These are phyloP conservation scores for Dichomitus squalens DNA, from an alignment of 1,284 basidiomycete species.

Conservation along the genomic window DNA sequence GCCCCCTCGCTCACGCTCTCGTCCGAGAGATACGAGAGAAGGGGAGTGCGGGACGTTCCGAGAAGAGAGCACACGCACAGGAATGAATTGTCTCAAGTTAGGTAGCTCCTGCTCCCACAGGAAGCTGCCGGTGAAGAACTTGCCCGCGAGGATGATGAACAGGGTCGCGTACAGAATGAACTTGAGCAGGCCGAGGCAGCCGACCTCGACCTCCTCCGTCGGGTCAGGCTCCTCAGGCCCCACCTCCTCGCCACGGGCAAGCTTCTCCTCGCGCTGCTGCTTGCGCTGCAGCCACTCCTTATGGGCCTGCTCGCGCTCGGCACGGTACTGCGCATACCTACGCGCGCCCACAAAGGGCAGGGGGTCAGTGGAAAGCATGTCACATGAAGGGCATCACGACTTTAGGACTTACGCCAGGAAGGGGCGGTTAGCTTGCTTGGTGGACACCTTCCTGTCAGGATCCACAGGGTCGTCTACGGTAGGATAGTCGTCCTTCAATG, in stretches of 20 bases:
- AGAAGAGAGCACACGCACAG: slow-evolving; percentile 23
- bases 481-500: slow-evolving; percentile 38
- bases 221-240: slow-evolving; percentile 74
- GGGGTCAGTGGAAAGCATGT: slow-evolving; percentile 4
- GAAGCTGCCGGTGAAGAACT: slow-evolving; percentile 81
- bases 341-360: slow-evolving; percentile 16
- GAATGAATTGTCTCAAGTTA: slow-evolving; percentile 27
- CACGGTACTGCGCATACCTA: slow-evolving; percentile 72
- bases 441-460: slow-evolving; percentile 67
- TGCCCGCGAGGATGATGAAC: slow-evolving; percentile 62
- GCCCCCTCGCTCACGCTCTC: slow-evolving; percentile 12
- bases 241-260: slow-evolving; percentile 72
- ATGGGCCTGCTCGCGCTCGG: slow-evolving; percentile 61
- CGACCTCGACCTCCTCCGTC: slow-evolving; percentile 66
- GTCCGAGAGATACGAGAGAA: neutral
- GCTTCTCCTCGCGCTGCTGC: slow-evolving; percentile 69
- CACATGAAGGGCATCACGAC: neutral
- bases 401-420: slow-evolving; percentile 69
- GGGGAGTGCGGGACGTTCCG: slow-evolving; percentile 1
- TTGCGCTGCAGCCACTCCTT: slow-evolving; percentile 70
- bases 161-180: slow-evolving; percentile 62
- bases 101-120: slow-evolving; percentile 70
- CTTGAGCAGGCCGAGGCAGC: slow-evolving; percentile 65
- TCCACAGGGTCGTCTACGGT: slow-evolving; percentile 58
- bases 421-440: slow-evolving; percentile 78